Conservation (phyloP, 129 eudicot species). For the Helianthus annuus region DNA sequence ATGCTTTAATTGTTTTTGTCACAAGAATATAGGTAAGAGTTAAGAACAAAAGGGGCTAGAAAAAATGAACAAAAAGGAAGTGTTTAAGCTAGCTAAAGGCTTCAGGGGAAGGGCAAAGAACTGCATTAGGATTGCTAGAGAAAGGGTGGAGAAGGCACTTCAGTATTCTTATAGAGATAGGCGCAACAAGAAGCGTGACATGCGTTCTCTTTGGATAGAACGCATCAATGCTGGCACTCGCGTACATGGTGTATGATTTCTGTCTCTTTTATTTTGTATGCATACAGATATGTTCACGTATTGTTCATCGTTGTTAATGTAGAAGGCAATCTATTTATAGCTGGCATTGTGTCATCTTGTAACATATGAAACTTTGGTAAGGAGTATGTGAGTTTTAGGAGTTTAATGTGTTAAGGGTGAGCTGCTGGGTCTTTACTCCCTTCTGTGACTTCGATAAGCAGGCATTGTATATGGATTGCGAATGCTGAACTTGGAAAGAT, state of each 20-base stretch:
- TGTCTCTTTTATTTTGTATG: background rate
- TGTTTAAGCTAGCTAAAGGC: conserved; percentile 89
- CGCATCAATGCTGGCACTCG: conserved; percentile 98
- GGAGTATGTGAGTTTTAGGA: too few species aligned
- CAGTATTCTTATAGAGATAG: conserved; percentile 96
- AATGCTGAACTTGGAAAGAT: too few species aligned
- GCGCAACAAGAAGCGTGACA: conserved; percentile 92
- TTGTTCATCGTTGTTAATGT: too few species aligned
- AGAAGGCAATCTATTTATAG: too few species aligned
- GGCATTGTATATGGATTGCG: too few species aligned
- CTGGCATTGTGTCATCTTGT: too few species aligned
- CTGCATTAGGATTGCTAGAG: conserved; percentile 90
- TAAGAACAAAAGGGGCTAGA: conserved; percentile 14
- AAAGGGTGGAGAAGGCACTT: conserved; percentile 93
- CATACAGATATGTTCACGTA: too few species aligned
- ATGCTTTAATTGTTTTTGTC: background rate
- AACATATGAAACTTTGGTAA: too few species aligned
- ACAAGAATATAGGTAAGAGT: conserved; percentile 5
- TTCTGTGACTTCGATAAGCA: too few species aligned
- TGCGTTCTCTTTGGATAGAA: conserved; percentile 97
- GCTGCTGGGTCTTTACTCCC: too few species aligned
- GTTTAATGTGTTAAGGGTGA: too few species aligned
- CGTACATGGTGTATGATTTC: conserved; percentile 63
- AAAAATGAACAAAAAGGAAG: conserved; percentile 95
- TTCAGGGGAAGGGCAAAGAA: conserved; percentile 96